Base-by-base conservation (phyloP, 2,329 filamentous ascomycete species). In the Sporothrix brunneoviolacea region DNA sequence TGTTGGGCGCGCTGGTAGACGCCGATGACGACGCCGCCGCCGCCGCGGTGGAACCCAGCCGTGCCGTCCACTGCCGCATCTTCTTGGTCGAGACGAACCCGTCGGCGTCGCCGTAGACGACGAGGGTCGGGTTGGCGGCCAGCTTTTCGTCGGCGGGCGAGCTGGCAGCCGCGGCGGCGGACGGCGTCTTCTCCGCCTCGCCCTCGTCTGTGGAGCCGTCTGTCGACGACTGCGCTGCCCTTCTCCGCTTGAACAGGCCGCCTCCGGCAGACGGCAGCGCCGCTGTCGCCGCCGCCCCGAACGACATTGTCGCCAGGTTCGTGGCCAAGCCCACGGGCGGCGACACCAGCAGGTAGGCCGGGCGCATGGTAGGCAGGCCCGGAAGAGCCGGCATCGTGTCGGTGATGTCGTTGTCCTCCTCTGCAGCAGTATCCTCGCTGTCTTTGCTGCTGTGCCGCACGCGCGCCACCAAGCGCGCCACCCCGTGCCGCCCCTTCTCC, bases 21-120 rank as follows among this genome's bases (percentile, higher is more conserved):
- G 24, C 12, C 8, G 8, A 7, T 4, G 45, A 15, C 21, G 21
- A 8, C 5, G 12, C 15, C 8, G 24, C 16, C 30, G 33, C 3
- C 9, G 9, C 36, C 7, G 24, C 22, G 2, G 33, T 4, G 2
- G 67, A 61, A n/a, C 57, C 61, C 39, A 87, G 65, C 39, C 70
- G 73, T 36, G 72, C 68, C 5, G 53, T 42, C 91, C 91, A 95
- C 1, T 72, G 68, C 10, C 77, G 74, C 58, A 91, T 70, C 64
- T 80, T 86, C 52, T 73, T 76, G 4, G 71, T 71, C 1, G 82
- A 77, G 1, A 87, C 83, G 57, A 96, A 94, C 0, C 75, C 68
- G 64, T 97, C 91, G 4, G 77, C 72, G 45, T 84, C 80, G 1
- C 91, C 91, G 61, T 83, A 95, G 0, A 95, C 66, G 0, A 80